Percentiles rank a stretch among this genome's conserved stretches.
Conservation (phyloP, 1,284 basidiomycete genomes). For the Leccinum cinnamomeum region DNA sequence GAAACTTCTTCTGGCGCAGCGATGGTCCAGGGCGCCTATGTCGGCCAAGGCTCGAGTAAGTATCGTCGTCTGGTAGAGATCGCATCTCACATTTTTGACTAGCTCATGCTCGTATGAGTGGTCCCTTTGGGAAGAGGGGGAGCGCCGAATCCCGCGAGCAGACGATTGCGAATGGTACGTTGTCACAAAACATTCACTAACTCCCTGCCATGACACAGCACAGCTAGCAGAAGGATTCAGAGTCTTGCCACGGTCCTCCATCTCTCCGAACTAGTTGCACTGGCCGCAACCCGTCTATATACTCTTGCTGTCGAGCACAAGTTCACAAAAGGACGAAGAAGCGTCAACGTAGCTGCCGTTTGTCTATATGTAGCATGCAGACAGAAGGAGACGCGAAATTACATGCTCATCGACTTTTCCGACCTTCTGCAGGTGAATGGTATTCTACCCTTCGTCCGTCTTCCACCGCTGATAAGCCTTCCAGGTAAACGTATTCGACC, state of each 20-base stretch:
- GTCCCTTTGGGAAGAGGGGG: slow-evolving; percentile 77
- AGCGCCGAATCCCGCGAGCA: slow-evolving; percentile 81
- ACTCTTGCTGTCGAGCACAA: slow-evolving; percentile 93
- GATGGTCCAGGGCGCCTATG: slow-evolving; percentile 93
- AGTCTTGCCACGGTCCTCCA: slow-evolving; percentile 78
- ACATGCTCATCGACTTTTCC: slow-evolving; percentile 99
- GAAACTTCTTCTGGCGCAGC: slow-evolving; percentile 92
- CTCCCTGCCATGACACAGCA: slow-evolving; percentile 1
- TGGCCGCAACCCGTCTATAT: slow-evolving; percentile 86
- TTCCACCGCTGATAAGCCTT: slow-evolving; percentile 4
- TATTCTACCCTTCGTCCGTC: background rate
- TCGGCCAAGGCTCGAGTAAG: slow-evolving; percentile 91
- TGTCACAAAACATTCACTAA: background rate
- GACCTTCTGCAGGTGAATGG: slow-evolving; percentile 79
- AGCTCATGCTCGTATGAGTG: slow-evolving; percentile 80
- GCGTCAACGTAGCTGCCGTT: slow-evolving; percentile 91
- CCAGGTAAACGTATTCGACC: slow-evolving; percentile 96
- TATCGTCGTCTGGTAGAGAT: slow-evolving; percentile 21
- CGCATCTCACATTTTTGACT: slow-evolving; percentile 8
- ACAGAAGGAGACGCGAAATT: slow-evolving; percentile 84
- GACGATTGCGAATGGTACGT: slow-evolving; percentile 82
- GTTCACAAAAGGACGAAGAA: slow-evolving; percentile 91
- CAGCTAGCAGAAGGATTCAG: slow-evolving; percentile 82
- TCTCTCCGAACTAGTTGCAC: slow-evolving; percentile 77
- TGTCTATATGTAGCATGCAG: slow-evolving; percentile 96